These are phyloP conservation scores for Pleodorina starrii DNA, from an alignment of 139 green algal species.

Conservation along the genomic window DNA sequence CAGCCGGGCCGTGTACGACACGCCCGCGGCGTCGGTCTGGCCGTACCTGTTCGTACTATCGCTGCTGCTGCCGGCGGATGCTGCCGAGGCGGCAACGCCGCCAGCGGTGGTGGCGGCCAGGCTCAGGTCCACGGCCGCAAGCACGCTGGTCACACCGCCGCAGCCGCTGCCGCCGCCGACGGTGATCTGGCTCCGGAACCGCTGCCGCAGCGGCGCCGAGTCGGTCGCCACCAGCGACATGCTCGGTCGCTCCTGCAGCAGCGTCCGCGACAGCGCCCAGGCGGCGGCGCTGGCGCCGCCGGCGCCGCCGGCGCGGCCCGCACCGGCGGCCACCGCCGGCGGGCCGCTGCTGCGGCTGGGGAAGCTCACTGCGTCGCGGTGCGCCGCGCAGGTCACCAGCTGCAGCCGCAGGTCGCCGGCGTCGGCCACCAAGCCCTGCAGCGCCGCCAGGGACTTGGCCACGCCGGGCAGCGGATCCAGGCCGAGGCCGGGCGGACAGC, in stretches of 20 bases:
- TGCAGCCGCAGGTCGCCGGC: neutral
- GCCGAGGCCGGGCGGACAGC: neutral
- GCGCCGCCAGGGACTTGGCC: constrained; percentile 8
- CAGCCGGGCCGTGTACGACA: constrained; percentile 42
- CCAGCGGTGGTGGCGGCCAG: neutral
- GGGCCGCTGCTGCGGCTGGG: neutral
- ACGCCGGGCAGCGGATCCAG: neutral
- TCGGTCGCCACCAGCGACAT: neutral
- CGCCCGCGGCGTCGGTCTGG: neutral
- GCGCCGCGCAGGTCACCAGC: neutral
- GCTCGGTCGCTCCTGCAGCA: constrained; percentile 3
- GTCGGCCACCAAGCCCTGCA: constrained; percentile 32
- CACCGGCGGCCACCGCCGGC: neutral
- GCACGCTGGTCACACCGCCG: neutral
- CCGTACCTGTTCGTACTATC: constrained; percentile 7
- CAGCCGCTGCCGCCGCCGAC: neutral
- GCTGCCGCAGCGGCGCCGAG: neutral
- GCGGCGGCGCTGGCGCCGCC: neutral
- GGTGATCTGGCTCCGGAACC: neutral
- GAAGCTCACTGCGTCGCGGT: neutral
- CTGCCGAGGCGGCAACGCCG: neutral
- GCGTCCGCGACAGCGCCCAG: constrained; percentile 14
- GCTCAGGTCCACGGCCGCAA: neutral
- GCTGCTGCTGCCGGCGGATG: neutral
- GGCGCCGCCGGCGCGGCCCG: neutral